A percentile compares a stretch with the other conserved stretches of the same genome.
These are phyloP conservation scores for Colletotrichum sojae DNA, from an alignment of 2,329 filamentous ascomycete species.

Conservation along the genomic window DNA sequence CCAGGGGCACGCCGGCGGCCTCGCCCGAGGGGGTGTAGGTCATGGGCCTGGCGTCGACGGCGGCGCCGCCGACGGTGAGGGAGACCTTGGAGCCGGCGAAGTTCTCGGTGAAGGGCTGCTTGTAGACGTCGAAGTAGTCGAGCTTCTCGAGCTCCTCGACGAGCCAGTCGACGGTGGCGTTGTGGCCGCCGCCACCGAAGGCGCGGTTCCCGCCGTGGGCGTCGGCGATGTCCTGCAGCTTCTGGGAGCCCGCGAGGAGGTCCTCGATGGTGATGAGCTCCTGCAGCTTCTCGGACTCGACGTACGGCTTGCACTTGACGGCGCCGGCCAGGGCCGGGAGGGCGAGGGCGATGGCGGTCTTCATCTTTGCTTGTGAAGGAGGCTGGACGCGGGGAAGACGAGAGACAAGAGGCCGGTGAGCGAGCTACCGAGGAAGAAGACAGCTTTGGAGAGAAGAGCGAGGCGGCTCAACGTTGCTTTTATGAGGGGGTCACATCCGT, in stretches of 20 bases:
- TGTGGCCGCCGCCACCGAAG: constrained; percentile 61
- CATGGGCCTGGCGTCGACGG: constrained; percentile 50
- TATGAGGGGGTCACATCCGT: neutral
- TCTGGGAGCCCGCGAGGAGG: constrained; percentile 59
- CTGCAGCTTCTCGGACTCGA: constrained; percentile 56
- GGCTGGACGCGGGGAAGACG: neutral
- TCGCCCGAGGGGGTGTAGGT: constrained; percentile 67
- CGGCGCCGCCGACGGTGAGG: constrained; percentile 49
- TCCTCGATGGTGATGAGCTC: constrained; percentile 55
- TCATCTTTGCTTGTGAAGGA: constrained; percentile 28
- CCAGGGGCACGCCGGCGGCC: constrained; percentile 55
- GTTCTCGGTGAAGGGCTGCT: constrained; percentile 60
- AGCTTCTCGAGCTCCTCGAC: constrained; percentile 55
- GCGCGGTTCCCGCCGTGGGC: constrained; percentile 58
- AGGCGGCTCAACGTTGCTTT: constrained; percentile 2
- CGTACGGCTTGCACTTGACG: constrained; percentile 48
- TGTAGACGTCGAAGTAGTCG: constrained; percentile 59
- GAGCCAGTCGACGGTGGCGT: constrained; percentile 61
- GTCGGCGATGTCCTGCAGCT: constrained; percentile 60
- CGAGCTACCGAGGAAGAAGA: neutral
- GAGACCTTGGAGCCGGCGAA: constrained; percentile 51
- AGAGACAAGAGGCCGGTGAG: neutral
- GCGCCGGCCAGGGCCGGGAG: constrained; percentile 45
- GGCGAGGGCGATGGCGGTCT: constrained; percentile 45
- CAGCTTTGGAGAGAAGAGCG: neutral